Conservation (phyloP, 805 yeast species). For the Crinitomyces ghanaensis region DNA sequence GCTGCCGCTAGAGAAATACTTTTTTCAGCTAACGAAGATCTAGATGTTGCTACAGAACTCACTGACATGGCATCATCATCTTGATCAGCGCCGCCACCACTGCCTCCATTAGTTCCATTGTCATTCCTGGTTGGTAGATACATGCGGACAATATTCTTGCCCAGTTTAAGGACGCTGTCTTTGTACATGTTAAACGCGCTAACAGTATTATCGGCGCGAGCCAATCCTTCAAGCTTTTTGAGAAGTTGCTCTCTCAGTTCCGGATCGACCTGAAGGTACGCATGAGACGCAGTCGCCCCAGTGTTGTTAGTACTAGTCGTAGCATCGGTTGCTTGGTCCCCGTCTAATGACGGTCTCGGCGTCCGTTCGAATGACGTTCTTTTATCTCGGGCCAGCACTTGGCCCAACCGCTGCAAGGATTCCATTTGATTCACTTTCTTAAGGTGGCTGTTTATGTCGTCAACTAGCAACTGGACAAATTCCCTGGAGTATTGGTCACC, state of each 20-base stretch:
- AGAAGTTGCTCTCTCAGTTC: conserved; percentile 34
- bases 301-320: conserved; percentile 20
- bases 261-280: conserved; percentile 31
- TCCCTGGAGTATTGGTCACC: conserved; percentile 55
- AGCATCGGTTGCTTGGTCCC: background rate
- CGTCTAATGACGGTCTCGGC: background rate
- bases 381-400: conserved; percentile 16
- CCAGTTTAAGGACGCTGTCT: conserved; percentile 55
- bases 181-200: conserved; percentile 55
- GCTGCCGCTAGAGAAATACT: conserved; percentile 33
- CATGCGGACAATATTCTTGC: conserved; percentile 58
- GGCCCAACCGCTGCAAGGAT: conserved; percentile 39
- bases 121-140: conserved; percentile 40
- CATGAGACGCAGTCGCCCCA: too few relatives aligned
- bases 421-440: conserved; percentile 36
- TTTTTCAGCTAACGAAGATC: conserved; percentile 24
- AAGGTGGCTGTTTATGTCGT: conserved; percentile 52
- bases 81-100: too few relatives aligned
- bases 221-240: conserved; percentile 42
- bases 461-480: conserved; percentile 43
- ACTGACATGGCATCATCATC: conserved; percentile 28
- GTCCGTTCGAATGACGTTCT: conserved; percentile 1
- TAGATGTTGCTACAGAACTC: conserved; percentile 16
- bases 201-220: conserved; percentile 48
- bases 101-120: too few relatives aligned